Evolutionary conservation across 192 early-diverging fungal species (phyloP), one percentile per base, ranked within the genome.

Genomic region (Coemansia sp.): DNA sequence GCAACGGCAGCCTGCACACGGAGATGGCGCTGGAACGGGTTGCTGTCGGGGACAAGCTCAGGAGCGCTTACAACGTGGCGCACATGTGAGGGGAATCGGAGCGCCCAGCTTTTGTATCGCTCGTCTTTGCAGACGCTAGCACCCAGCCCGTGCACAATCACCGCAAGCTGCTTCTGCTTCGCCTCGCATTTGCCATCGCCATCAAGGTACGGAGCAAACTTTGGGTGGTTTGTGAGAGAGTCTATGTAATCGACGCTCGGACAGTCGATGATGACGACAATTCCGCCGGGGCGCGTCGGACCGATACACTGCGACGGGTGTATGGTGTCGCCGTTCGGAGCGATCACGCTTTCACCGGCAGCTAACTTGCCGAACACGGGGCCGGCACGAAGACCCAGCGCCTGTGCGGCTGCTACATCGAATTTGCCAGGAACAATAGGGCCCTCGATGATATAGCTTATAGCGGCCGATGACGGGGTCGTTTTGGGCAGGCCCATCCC

Each of bases 351-450:
- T 40, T 85, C 79, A 15, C 92, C 94, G 6, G 61, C 67, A 2
- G 82, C 81, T 28, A 94, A 81, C 25, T 83, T 57, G 0, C 87
- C 70, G 68, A 82, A 90, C 7, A 75, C 57, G 6, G 71, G 85
- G 0, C 93, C 93, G 1, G 86, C 84, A 47, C 79, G 78, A 0
- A 95, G 74, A 2, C 89, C 91, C 2, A 95, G 81, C 23, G 67
- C 80, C 22, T 68, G 34, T 10, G 93, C 94, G 0, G 84, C 84
- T 29, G 83, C 31, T 10, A 84, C 74, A 56, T 91, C 80, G 68
- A 97, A 95, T 63, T 94, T 95, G 23, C 94, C 92, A 0, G 83
- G 86, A 25, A 89, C 82, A 4, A 79, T 81, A 1, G 91, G 88
- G 0, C 91, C 88, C 60, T 86, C 82, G 61, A 87, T 87, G 13